These are phyloP conservation scores for Diospyros lotus DNA, from an alignment of 148 eudicot species.

Conservation along the genomic window DNA sequence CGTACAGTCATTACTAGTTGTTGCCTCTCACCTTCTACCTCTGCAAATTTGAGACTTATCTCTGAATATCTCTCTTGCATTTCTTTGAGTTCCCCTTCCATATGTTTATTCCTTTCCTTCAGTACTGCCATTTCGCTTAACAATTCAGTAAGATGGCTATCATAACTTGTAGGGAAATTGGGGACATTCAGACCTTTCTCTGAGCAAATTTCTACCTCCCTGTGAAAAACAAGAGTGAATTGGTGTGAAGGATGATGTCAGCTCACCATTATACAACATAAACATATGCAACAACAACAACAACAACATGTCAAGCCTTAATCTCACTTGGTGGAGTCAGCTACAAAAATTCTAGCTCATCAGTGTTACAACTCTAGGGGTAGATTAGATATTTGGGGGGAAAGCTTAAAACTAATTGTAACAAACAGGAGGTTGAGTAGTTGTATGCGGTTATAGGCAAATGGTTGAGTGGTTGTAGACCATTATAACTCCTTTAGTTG, in stretches of 20 bases:
- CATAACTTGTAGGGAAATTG: conserved; percentile 10
- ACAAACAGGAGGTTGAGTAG: too few species aligned
- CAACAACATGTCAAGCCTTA: too few species aligned
- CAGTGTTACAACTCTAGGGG: too few species aligned
- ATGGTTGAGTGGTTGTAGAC: too few species aligned
- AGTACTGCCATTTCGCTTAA: conserved; percentile 33
- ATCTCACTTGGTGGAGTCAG: too few species aligned
- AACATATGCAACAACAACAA: background rate
- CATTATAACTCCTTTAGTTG: too few species aligned
- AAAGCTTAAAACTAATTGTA: too few species aligned
- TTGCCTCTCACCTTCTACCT: conserved; percentile 87
- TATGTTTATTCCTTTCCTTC: conserved; percentile 47
- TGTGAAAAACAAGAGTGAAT: background rate
- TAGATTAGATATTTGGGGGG: too few species aligned
- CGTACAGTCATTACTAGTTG: conserved; percentile 64
- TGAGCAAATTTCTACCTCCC: conserved; percentile 1
- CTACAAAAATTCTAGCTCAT: too few species aligned
- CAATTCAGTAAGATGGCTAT: background rate
- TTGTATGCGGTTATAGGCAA: too few species aligned
- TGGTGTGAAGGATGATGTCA: background rate
- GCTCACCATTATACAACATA: background rate
- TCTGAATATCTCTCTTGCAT: conserved; percentile 83
- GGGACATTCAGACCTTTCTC: conserved; percentile 13
- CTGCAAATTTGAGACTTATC: conserved; percentile 84
- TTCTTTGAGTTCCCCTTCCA: conserved; percentile 79